A percentile compares a stretch with the other conserved stretches of the same genome.
Evolutionary conservation across 768 basidiomycete species (phyloP).

Genomic region (Amanita rimosa): DNA sequence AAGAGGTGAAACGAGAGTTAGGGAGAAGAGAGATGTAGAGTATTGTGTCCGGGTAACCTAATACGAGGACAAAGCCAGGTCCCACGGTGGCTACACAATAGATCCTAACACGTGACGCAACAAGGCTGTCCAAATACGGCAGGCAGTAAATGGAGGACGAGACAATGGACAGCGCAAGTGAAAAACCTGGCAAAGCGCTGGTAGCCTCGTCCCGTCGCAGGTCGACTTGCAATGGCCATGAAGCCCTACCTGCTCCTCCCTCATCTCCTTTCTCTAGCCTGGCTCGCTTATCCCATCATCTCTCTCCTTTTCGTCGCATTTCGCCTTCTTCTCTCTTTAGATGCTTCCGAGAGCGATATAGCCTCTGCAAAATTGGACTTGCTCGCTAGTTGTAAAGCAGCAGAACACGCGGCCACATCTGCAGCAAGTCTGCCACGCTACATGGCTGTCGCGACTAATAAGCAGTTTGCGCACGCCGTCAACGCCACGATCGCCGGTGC

Average conservation of each 20-base stretch:
- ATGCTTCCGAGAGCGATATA: conserved; percentile 55
- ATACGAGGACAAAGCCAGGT: too few species aligned
- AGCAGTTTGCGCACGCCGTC: conserved; percentile 65
- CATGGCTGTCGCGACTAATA: conserved; percentile 76
- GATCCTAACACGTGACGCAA: conserved; percentile 1
- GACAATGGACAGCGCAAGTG: not conserved
- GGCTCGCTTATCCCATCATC: conserved; percentile 86
- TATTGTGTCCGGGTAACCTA: too few species aligned
- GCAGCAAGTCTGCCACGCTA: conserved; percentile 84
- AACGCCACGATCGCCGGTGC: conserved; percentile 74
- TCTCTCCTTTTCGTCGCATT: conserved; percentile 85
- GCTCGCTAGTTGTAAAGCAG: conserved; percentile 77
- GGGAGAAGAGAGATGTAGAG: conserved; percentile 15
- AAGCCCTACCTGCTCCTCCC: conserved; percentile 78
- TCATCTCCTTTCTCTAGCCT: conserved; percentile 76
- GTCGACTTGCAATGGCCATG: conserved; percentile 39
- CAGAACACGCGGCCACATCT: conserved; percentile 71
- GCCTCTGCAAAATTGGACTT: conserved; percentile 63
- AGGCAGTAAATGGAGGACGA: not conserved
- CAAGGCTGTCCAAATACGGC: not conserved
- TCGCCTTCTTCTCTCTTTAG: conserved; percentile 64
- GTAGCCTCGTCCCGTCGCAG: conserved; percentile 29
- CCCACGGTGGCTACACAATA: too few species aligned
- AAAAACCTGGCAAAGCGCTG: conserved; percentile 8
- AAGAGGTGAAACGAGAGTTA: conserved; percentile 16